Evolutionary conservation across 1,284 basidiomycete genomes (phyloP).

Genomic region (Leccinum solheimii): DNA sequence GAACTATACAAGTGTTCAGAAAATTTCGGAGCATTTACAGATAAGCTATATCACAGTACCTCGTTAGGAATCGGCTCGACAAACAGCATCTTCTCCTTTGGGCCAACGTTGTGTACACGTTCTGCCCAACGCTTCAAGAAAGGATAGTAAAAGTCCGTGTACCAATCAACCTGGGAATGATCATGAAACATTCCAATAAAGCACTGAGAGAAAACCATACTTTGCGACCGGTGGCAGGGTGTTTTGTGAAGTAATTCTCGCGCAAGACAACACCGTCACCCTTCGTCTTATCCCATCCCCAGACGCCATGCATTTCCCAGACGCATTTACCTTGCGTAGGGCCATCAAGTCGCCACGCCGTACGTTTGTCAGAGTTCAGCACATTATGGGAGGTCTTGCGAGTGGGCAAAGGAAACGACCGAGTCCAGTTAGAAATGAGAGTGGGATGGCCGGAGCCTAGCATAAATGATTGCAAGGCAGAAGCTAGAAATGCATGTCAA

Average conservation of each 20-base stretch:
- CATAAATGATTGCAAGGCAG: slow-evolving; percentile 82
- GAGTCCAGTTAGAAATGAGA: slow-evolving; percentile 69
- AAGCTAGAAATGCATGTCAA: slow-evolving; percentile 46
- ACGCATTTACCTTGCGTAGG: slow-evolving; percentile 73
- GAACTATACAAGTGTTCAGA: slow-evolving; percentile 50
- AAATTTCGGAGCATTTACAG: not conserved
- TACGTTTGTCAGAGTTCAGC: slow-evolving; percentile 58
- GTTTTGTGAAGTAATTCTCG: slow-evolving; percentile 82
- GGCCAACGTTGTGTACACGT: slow-evolving; percentile 53
- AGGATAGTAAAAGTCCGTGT: slow-evolving; percentile 84
- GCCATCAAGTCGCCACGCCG: slow-evolving; percentile 71
- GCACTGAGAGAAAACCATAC: slow-evolving; percentile 34
- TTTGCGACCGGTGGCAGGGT: slow-evolving; percentile 61
- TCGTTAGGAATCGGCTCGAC: slow-evolving; percentile 91
- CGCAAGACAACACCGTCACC: slow-evolving; percentile 74
- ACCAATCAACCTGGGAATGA: slow-evolving; percentile 68
- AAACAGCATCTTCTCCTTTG: slow-evolving; percentile 69
- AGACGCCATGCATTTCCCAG: slow-evolving; percentile 93
- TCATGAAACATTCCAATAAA: not conserved
- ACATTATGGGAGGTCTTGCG: slow-evolving; percentile 55
- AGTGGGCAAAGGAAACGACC: slow-evolving; percentile 86
- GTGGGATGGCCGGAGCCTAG: slow-evolving; percentile 81
- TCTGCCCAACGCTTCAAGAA: slow-evolving; percentile 75
- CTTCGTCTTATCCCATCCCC: slow-evolving; percentile 82
- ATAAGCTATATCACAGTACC: slow-evolving; percentile 41